phyloP scores from a whole-genome alignment of 2,329 filamentous ascomycete species.

The Cladophialophora immunda region DNA sequence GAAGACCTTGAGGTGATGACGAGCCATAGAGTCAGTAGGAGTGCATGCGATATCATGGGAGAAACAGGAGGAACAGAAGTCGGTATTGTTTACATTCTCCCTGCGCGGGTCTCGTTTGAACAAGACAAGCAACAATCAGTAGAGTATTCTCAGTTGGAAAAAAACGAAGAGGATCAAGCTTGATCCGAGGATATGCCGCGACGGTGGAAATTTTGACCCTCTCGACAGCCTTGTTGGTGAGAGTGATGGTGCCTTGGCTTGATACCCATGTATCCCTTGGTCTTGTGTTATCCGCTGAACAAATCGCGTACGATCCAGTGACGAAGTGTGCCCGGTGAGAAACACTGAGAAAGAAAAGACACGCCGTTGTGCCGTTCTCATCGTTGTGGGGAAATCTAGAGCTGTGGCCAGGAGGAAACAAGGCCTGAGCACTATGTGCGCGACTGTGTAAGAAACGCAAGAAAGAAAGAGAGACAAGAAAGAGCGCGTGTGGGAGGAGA shows the following conservation, averaged over 20 bases:
- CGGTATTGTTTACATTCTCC: neutral
- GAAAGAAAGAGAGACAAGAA: neutral
- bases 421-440: neutral
- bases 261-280: too few species aligned
- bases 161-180: neutral
- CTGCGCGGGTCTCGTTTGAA: neutral
- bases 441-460: neutral
- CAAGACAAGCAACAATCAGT: neutral
- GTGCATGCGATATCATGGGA: neutral
- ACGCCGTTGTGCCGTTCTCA: too few species aligned
- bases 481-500: too few species aligned
- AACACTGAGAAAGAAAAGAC: too few species aligned
- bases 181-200: neutral
- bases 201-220: neutral
- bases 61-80: neutral
- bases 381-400: too few species aligned
- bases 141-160: too few species aligned
- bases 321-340: too few species aligned
- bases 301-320: too few species aligned
- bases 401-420: too few species aligned
- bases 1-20: constrained; percentile 5
- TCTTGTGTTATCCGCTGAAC: too few species aligned
- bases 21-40: neutral
- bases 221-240: too few species aligned
- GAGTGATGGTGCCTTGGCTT: too few species aligned